These are phyloP conservation scores for Pseudozyma flocculosa DNA, from an alignment of 1,284 basidiomycete genomes.

Conservation along the genomic window DNA sequence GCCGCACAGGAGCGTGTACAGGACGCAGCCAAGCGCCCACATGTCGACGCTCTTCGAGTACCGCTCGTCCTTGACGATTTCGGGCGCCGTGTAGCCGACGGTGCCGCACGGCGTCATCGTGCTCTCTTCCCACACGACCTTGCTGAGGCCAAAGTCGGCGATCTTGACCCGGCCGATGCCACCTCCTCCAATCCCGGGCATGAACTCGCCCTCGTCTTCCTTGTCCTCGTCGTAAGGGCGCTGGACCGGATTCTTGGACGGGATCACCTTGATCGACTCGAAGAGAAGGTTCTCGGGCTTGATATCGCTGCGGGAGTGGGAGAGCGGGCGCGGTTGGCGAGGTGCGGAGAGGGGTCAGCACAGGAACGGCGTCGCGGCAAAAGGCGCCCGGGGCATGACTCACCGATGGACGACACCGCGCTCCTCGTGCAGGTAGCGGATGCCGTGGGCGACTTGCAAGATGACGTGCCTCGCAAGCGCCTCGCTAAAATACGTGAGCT, in stretches of 20 bases:
- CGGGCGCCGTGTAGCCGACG: conserved; percentile 97
- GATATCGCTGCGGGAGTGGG: conserved; percentile 67
- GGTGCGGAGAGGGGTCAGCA: no score
- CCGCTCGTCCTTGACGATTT: conserved; percentile 98
- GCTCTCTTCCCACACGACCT: conserved; percentile 98
- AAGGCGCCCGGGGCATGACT: conserved; percentile 11
- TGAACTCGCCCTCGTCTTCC: conserved; percentile 96
- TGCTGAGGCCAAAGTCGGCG: conserved; percentile 96
- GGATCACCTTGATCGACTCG: conserved; percentile 86
- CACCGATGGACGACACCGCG: conserved; percentile 91
- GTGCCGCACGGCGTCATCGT: conserved; percentile 99
- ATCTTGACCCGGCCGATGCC: conserved; percentile 98
- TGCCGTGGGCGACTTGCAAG: conserved; percentile 91
- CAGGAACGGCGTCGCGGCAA: no score
- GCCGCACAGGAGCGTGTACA: conserved; percentile 97
- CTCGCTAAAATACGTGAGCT: conserved; percentile 97
- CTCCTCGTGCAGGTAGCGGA: conserved; percentile 95
- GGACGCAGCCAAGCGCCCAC: conserved; percentile 98
- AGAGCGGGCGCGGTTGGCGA: no score
- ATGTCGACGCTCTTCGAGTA: conserved; percentile 99
- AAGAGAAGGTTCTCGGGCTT: conserved; percentile 98
- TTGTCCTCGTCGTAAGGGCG: conserved; percentile 94
- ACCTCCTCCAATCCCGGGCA: conserved; percentile 85
- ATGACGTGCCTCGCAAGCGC: conserved; percentile 76
- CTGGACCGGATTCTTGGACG: conserved; percentile 73